A percentile compares a stretch with the other conserved stretches of the same genome.
Evolutionary conservation across 2,329 filamentous ascomycete species (phyloP).

Genomic region (Leptographium radiaticola): DNA sequence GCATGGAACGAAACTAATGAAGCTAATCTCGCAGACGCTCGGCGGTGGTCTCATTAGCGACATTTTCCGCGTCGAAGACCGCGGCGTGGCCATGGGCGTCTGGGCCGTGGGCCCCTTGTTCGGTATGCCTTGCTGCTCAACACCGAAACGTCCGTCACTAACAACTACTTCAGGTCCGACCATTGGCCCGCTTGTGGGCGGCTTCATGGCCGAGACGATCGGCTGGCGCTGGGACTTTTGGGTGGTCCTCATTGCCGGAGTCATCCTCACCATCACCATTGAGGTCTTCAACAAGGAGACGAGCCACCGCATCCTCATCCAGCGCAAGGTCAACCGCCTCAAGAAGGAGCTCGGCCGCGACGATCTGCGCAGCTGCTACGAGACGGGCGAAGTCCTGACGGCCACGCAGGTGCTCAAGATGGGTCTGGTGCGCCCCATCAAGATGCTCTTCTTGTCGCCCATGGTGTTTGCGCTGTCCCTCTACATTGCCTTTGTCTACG

Average conservation of each 20-base stretch:
- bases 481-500: constrained; percentile 38
- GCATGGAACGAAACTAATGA: not conserved
- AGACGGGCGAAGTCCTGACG: constrained; percentile 11
- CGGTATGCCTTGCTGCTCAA: not conserved
- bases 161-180: constrained; percentile 22
- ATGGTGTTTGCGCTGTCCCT: constrained; percentile 32
- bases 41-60: constrained; percentile 10
- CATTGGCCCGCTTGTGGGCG: constrained; percentile 33
- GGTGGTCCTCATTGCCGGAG: constrained; percentile 35
- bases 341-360: constrained; percentile 30
- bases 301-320: constrained; percentile 36
- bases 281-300: constrained; percentile 32
- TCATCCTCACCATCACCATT: constrained; percentile 21
- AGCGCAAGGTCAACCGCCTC: constrained; percentile 32
- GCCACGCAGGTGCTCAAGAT: constrained; percentile 18
- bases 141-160: constrained; percentile 3
- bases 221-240: constrained; percentile 28
- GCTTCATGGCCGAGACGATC: constrained; percentile 31
- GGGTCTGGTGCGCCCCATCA: constrained; percentile 37
- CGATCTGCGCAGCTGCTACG: constrained; percentile 33
- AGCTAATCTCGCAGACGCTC: constrained; percentile 1
- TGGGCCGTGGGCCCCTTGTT: not conserved
- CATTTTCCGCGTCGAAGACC: constrained; percentile 29
- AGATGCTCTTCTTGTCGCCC: constrained; percentile 35
- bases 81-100: constrained; percentile 37